phyloP scores from a whole-genome alignment of 192 early-diverging fungal genomes.

The Jimgerdemannia lactiflua region DNA sequence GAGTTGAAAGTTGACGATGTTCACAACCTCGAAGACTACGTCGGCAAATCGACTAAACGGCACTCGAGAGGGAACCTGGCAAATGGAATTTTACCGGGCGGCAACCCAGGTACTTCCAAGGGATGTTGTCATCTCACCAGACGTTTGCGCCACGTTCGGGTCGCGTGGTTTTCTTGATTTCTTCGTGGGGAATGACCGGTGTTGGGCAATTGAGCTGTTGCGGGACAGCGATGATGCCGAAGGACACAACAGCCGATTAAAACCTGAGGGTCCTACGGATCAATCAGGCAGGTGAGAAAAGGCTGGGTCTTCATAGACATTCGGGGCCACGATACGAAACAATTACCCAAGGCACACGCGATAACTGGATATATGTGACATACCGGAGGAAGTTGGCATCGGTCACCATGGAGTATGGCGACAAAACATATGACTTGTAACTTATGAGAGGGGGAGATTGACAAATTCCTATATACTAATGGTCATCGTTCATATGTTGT shows the following conservation, averaged over 20 bases:
- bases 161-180: slow-evolving; percentile 18
- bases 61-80: slow-evolving; percentile 12
- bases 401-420: too few species aligned
- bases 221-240: not conserved
- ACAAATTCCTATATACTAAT: too few species aligned
- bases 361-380: too few species aligned
- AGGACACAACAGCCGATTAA: slow-evolving; percentile 12
- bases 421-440: too few species aligned
- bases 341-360: too few species aligned
- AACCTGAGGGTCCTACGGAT: slow-evolving; percentile 1
- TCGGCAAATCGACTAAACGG: not conserved
- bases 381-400: too few species aligned
- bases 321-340: too few species aligned
- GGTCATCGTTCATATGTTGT: too few species aligned
- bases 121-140: slow-evolving; percentile 6
- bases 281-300: slow-evolving; percentile 7
- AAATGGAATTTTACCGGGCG: slow-evolving; percentile 22
- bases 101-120: slow-evolving; percentile 1
- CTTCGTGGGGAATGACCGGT: slow-evolving; percentile 2
- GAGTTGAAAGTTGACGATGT: not conserved
- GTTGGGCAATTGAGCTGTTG: slow-evolving; percentile 16
- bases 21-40: not conserved
- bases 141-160: slow-evolving; percentile 9
- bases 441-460: too few species aligned
- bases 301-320: slow-evolving; percentile 13